Percentiles rank a stretch among this genome's conserved stretches.
Evolutionary conservation across 164 flowering plant genomes (phyloP).

Genomic region (Berberis thunbergii): DNA sequence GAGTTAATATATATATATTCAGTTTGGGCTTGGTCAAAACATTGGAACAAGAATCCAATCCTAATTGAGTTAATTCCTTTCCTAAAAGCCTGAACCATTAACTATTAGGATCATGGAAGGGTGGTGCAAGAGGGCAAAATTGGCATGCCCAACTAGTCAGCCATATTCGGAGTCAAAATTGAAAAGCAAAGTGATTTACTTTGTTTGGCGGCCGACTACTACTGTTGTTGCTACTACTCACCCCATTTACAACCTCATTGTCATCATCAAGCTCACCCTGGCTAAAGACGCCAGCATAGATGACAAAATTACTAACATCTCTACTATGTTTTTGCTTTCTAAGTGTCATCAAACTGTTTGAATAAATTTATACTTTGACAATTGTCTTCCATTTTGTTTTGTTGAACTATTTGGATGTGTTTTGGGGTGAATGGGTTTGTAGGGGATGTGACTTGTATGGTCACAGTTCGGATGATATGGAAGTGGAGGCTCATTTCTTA

Average conservation of each 20-base stretch:
- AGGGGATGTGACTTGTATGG: slow-evolving; percentile 95
- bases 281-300: slow-evolving; percentile 62
- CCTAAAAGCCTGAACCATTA: no score
- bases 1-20: no score
- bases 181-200: no score
- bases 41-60: no score
- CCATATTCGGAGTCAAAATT: no score
- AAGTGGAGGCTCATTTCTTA: slow-evolving; percentile 83
- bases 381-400: not conserved
- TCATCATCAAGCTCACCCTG: slow-evolving; percentile 62
- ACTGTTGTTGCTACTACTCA: slow-evolving; percentile 29
- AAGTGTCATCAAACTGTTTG: not conserved
- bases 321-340: not conserved
- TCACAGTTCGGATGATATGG: slow-evolving; percentile 68
- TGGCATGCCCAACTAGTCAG: no score
- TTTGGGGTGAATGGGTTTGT: slow-evolving; percentile 5
- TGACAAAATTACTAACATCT: not conserved
- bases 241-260: slow-evolving; percentile 74
- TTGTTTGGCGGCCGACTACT: not conserved
- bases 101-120: no score
- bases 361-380: not conserved
- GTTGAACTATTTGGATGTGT: not conserved
- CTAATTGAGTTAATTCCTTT: no score
- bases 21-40: no score
- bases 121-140: no score